A percentile compares a stretch with the other conserved stretches of the same genome.
These are phyloP conservation scores for Toxicodendron radicans DNA, from an alignment of 345 rosid species.

Conservation along the genomic window DNA sequence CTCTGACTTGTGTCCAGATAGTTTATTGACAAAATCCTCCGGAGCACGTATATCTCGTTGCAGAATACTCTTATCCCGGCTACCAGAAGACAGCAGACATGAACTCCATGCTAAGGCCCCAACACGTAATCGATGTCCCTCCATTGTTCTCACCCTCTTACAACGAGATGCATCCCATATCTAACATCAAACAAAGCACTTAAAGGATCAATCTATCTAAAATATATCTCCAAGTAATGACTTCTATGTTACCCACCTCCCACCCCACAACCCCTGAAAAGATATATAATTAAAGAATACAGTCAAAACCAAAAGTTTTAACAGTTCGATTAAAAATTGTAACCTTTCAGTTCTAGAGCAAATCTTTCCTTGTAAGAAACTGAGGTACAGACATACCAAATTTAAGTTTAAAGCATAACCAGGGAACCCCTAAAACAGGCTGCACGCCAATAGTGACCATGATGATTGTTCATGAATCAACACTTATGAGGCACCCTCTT, in stretches of 20 bases:
- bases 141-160: slow-evolving; percentile 85
- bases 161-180: slow-evolving; percentile 93
- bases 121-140: slow-evolving; percentile 90
- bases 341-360: background rate
- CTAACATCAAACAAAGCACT: slow-evolving; percentile 32
- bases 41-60: slow-evolving; percentile 80
- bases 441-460: background rate
- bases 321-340: no score
- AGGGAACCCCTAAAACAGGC: background rate
- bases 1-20: slow-evolving; percentile 97
- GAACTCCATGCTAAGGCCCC: slow-evolving; percentile 98
- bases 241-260: background rate
- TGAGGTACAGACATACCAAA: background rate
- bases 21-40: slow-evolving; percentile 85
- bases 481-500: background rate
- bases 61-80: slow-evolving; percentile 92
- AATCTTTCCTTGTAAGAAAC: background rate
- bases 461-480: background rate
- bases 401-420: background rate
- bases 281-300: no score
- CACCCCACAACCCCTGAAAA: no score
- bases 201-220: slow-evolving; percentile 4
- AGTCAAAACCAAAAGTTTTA: no score
- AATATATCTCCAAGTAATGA: background rate
- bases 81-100: slow-evolving; percentile 84